Base-by-base conservation (phyloP, 352 stramenopile genomes). In the Globisporangium iwayamae region DNA sequence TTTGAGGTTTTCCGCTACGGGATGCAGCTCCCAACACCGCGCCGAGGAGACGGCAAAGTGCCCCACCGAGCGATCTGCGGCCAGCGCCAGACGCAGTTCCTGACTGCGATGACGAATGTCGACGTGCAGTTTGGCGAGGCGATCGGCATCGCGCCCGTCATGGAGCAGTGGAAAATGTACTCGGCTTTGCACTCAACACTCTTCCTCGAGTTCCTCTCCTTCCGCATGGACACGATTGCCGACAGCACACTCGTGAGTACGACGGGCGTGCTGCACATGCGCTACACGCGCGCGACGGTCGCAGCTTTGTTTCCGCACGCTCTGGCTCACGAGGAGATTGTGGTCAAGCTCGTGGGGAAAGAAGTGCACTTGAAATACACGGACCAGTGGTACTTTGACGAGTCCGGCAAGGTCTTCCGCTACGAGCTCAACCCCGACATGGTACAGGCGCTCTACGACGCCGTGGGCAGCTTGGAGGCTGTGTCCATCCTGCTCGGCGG, bases 221-320 rank as follows among this genome's bases (percentile, higher is more conserved):
- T 61, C 34, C 54, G 56, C 30, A 36, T 73, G 20, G 39, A 67
- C 48, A 50, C 52, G 30, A 28, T 56, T 10, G 60, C 55, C 16
- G 55, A 60, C 43, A 54, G 47, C 47, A 56, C 60, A n/a, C 59
- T 60, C 7, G 65, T 78, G 9, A 63, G 58, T 32, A 64, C 65
- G 8, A 63, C 38, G 8, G 75, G 72, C 6, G 59, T 65, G 20
- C 34, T 79, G 56, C 66, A 75, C 56, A 70, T 77, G 41, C 67
- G 67, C 28, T 80, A 79, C 66, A 70, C 73, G 9, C 66, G 67
- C 7, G 34, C 53, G 4, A 79, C 71, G 2, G 67, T 84, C 34
- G 61, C 73, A 45, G 57, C 28, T 18, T 43, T 84, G n/a, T 84
- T 79, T 59, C 75, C 75, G 32, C 69, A 78, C 30, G 22, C 74